Conservation (phyloP, 163 green algal genomes). For the Prototheca wickerhamii region DNA sequence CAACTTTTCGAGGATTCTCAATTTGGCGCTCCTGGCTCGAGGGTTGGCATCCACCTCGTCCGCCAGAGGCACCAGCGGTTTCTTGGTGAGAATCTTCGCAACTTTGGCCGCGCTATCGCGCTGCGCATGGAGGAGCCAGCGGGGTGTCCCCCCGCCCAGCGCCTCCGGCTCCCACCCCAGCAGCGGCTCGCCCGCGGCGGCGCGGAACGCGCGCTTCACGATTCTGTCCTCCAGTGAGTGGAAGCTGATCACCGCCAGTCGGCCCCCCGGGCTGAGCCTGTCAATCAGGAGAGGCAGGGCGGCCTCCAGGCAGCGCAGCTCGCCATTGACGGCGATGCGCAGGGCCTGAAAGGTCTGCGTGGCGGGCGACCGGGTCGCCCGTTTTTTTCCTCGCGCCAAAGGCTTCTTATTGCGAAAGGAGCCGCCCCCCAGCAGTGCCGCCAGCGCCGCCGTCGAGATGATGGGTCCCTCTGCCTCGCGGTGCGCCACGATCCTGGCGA, state of each 20-base stretch:
- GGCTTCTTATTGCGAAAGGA: not conserved
- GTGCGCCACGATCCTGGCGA: slow-evolving; percentile 44
- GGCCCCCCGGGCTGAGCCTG: slow-evolving; percentile 61
- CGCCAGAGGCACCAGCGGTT: too few species aligned
- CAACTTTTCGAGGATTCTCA: too few species aligned
- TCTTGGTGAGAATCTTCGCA: too few species aligned
- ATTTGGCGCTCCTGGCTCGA: too few species aligned
- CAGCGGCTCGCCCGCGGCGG: slow-evolving; percentile 41
- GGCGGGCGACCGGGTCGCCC: slow-evolving; percentile 61
- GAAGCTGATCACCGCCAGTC: slow-evolving; percentile 88
- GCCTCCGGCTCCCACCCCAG: too few species aligned
- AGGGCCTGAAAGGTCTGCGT: slow-evolving; percentile 90
- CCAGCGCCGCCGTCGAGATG: slow-evolving; percentile 50
- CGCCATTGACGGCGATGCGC: slow-evolving; percentile 93
- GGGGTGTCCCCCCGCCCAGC: too few species aligned
- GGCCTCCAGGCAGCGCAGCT: slow-evolving; percentile 54
- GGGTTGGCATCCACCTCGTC: too few species aligned
- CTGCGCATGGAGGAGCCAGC: too few species aligned
- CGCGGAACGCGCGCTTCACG: slow-evolving; percentile 84
- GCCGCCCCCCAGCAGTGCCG: slow-evolving; percentile 30
- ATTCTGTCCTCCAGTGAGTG: slow-evolving; percentile 90
- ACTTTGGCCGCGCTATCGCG: too few species aligned
- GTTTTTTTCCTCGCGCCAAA: not conserved
- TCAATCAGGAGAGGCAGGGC: slow-evolving; percentile 66
- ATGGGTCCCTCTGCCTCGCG: slow-evolving; percentile 45